A percentile compares a stretch with the other conserved stretches of the same genome.
Evolutionary conservation across 2,329 filamentous ascomycete species (phyloP).

Genomic region (Exophiala dermatitidis): DNA sequence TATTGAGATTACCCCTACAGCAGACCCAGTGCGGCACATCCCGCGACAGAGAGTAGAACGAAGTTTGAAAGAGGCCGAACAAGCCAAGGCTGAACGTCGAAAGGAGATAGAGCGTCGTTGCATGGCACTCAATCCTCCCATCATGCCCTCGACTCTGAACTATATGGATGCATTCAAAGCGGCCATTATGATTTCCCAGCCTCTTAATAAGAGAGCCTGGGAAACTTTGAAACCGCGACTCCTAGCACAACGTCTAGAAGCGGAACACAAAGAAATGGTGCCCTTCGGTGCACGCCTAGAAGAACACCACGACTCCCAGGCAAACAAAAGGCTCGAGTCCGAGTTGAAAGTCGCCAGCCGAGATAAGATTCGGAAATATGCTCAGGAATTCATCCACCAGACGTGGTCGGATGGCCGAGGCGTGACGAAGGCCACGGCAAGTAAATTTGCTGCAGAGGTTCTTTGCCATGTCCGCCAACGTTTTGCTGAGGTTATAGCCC

Average conservation of each 20-base stretch:
- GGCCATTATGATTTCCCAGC: constrained; percentile 61
- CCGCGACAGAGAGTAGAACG: constrained; percentile 11
- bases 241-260: constrained; percentile 56
- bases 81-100: constrained; percentile 46
- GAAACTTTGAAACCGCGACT: constrained; percentile 60
- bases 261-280: constrained; percentile 50
- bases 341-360: constrained; percentile 61
- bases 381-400: constrained; percentile 61
- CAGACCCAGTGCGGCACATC: not conserved
- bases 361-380: constrained; percentile 57
- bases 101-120: constrained; percentile 67
- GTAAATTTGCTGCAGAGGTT: constrained; percentile 65
- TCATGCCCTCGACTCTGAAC: constrained; percentile 55
- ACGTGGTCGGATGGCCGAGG: constrained; percentile 58
- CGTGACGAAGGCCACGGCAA: constrained; percentile 56
- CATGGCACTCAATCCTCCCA: constrained; percentile 57
- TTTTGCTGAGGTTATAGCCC: constrained; percentile 57
- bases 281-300: constrained; percentile 43
- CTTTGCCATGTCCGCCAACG: constrained; percentile 58
- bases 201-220: constrained; percentile 64
- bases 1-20: not conserved
- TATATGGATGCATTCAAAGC: constrained; percentile 69
- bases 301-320: constrained; percentile 47
- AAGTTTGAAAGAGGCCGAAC: constrained; percentile 14
- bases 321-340: constrained; percentile 60